Evolutionary conservation across 2,329 filamentous ascomycete genomes (phyloP), one percentile per base, ranked within the genome.

Genomic region (Fusarium pseudocircinatum): DNA sequence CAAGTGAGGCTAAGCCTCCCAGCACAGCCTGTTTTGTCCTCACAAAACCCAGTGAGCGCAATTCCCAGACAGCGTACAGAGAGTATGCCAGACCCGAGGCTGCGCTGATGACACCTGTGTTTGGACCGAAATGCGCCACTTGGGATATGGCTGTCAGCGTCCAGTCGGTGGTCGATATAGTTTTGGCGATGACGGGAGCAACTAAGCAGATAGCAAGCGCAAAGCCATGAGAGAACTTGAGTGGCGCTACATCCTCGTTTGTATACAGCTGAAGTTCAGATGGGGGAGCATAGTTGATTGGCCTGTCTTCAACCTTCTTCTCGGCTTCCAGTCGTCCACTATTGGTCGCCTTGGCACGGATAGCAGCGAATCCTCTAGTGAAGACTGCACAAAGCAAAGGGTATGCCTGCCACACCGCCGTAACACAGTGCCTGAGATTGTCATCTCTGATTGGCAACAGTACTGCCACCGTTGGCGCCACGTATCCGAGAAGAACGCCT

Each of bases 331-430:
- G 2, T 2, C 12, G 5, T 28, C 10, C 14, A 6, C 6, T 16
- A 0, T 6, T n/a, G 13, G 10, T 1, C 3, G 3, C 4, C 24
- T 12, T 26, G 14, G 3, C 1, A 2, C 18, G 18, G 13, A 28
- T 7, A 22, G 24, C 7, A 22, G 34, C 34, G 0, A 53, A 18
- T 13, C 50, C 50, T 18, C n/a, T 22, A 5, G 50, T 7, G 10
- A 53, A 37, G 3, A 4, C 14, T 1, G 14, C 4, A 10, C 34
- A 28, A n/a, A 53, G 34, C 0, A 53, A 16, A 13, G 34, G 50
- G 11, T n/a, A 37, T 14, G 34, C 34, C 2, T 37, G 50, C 50
- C 50, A 53, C 1, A n/a, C 1, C 8, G 4, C 0, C 6, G 24
- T n/a, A 3, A 13, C 20, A 0, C 6, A 37, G 2, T 26, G 50